phyloP scores from a whole-genome alignment of 345 rosid species.

The Gossypium thurberi region DNA sequence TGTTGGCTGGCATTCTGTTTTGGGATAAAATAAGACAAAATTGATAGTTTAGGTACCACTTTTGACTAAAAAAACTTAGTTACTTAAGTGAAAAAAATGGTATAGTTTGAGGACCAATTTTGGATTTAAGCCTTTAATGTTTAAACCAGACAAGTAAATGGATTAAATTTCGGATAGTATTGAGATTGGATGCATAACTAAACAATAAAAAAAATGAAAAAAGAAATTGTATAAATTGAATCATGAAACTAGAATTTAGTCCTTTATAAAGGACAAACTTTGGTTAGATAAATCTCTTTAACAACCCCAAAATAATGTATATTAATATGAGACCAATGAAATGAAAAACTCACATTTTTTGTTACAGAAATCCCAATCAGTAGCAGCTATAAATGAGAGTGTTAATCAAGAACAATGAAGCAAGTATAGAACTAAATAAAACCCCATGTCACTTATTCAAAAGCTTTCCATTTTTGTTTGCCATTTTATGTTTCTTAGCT shows the following conservation, averaged over 20 bases:
- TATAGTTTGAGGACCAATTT: no score
- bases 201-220: neutral
- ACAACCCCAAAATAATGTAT: neutral
- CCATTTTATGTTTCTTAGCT: slow-evolving; percentile 7
- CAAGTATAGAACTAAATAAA: neutral
- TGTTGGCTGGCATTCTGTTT: no score
- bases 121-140: no score
- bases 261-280: neutral
- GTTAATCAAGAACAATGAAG: neutral
- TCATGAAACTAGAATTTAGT: neutral
- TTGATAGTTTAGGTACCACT: no score
- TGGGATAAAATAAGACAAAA: no score
- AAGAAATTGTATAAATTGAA: neutral
- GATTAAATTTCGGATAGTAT: no score
- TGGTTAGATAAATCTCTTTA: neutral
- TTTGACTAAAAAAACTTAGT: no score
- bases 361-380: neutral
- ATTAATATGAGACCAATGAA: neutral
- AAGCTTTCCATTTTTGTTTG: slow-evolving; percentile 6
- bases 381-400: neutral
- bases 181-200: no score
- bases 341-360: neutral
- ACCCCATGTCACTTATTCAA: neutral
- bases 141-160: no score
- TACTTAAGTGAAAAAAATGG: no score